These are phyloP conservation scores for Raphanus raphanistrum DNA, from an alignment of 345 rosid species.

Conservation along the genomic window DNA sequence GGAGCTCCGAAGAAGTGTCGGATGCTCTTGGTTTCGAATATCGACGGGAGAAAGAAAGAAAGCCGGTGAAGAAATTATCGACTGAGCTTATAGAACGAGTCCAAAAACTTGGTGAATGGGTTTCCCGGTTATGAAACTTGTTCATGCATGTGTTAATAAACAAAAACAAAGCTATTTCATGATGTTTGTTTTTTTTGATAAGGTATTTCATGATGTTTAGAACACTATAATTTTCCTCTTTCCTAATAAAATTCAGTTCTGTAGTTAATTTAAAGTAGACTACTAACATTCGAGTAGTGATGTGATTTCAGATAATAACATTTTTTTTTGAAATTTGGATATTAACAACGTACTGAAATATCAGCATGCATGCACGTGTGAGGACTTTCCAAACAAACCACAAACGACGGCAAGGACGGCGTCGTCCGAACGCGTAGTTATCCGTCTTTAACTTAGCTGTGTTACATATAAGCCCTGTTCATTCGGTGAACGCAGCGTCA, in stretches of 20 bases:
- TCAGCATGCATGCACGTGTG: not conserved
- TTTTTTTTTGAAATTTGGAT: not conserved
- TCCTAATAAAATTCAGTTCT: too few species aligned
- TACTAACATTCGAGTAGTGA: not conserved
- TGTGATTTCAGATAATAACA: too few species aligned
- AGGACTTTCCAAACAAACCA: not conserved
- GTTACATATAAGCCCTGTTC: not conserved
- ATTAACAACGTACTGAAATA: not conserved
- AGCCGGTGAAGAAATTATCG: constrained; percentile 65
- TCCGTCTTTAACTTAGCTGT: not conserved
- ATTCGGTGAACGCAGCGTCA: too few species aligned
- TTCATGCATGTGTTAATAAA: not conserved
- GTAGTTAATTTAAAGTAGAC: too few species aligned
- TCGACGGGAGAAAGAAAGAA: constrained; percentile 73
- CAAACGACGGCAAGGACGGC: not conserved
- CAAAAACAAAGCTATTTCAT: not conserved
- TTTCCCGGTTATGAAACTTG: constrained; percentile 57
- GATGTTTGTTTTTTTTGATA: too few species aligned
- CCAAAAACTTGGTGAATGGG: constrained; percentile 78
- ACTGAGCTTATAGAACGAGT: constrained; percentile 69
- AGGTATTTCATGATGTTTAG: not conserved
- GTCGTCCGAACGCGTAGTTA: not conserved
- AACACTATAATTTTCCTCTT: not conserved
- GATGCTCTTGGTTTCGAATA: constrained; percentile 84
- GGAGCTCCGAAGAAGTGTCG: constrained; percentile 97